These are phyloP conservation scores for Pseudocercospora macadamiae DNA, from an alignment of 2,329 filamentous ascomycete species.

Conservation along the genomic window DNA sequence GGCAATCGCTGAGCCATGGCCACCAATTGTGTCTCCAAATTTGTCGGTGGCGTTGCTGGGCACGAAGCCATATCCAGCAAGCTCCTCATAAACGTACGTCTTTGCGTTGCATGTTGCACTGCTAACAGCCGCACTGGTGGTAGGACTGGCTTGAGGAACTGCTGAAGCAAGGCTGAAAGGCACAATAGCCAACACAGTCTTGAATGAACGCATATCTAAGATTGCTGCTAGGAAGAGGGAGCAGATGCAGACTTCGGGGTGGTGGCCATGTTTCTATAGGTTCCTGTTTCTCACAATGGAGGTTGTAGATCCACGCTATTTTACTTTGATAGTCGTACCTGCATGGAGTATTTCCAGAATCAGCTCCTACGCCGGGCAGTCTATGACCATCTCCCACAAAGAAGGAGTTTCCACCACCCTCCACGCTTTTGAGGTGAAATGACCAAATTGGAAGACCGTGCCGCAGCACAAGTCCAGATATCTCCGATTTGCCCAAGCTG, in stretches of 20 bases:
- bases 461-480: not conserved
- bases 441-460: not conserved
- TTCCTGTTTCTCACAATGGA: no score
- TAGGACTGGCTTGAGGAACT: not conserved
- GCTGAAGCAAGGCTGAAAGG: constrained; percentile 6
- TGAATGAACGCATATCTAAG: constrained; percentile 10
- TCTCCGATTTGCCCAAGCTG: not conserved
- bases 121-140: constrained; percentile 39
- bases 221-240: not conserved
- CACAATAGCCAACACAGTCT: constrained; percentile 12
- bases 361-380: not conserved
- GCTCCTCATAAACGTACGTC: constrained; percentile 65
- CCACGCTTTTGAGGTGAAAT: no score
- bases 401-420: no score
- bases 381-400: not conserved
- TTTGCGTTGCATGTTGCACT: constrained; percentile 62
- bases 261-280: no score
- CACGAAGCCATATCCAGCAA: constrained; percentile 69
- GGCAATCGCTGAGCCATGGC: constrained; percentile 68
- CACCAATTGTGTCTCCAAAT: constrained; percentile 70
- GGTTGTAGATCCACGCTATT: no score
- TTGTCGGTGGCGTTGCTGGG: constrained; percentile 63
- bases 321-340: constrained; percentile 6
- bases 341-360: not conserved
- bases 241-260: not conserved